Evolutionary conservation across 1,139 yeast species (phyloP).

Genomic region (Zygoascus hellenicus): DNA sequence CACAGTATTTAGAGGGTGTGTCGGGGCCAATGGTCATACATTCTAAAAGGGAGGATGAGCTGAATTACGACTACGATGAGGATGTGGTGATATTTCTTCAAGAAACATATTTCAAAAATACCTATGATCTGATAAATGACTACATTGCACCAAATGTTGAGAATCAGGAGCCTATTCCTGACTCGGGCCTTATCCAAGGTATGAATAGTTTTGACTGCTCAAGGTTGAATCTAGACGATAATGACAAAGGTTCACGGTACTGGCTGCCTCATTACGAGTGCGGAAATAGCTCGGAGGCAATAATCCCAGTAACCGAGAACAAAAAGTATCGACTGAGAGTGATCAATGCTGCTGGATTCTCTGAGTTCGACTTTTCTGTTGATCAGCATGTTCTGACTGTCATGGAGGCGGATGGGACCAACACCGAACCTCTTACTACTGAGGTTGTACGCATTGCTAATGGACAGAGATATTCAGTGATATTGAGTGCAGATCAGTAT

Average conservation of each 20-base stretch:
- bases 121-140: constrained; percentile 46
- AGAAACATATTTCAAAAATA: constrained; percentile 70
- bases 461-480: constrained; percentile 68
- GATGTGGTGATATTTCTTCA: constrained; percentile 55
- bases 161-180: constrained; percentile 88
- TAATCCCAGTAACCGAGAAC: constrained; percentile 16
- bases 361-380: constrained; percentile 27
- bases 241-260: constrained; percentile 19
- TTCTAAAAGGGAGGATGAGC: constrained; percentile 36
- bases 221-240: constrained; percentile 36
- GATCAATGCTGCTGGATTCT: constrained; percentile 29
- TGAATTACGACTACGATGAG: constrained; percentile 53
- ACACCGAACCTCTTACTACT: constrained; percentile 52
- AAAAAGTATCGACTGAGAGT: constrained; percentile 25
- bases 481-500: constrained; percentile 32
- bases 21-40: constrained; percentile 66
- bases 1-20: constrained; percentile 79
- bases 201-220: constrained; percentile 19
- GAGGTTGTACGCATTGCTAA: constrained; percentile 57
- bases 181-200: constrained; percentile 39
- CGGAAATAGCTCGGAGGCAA: constrained; percentile 16
- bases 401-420: constrained; percentile 67
- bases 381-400: constrained; percentile 47
- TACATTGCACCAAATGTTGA: constrained; percentile 67
- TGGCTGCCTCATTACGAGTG: constrained; percentile 14